Evolutionary conservation across 139 green algal species (phyloP), one percentile per base, ranked within the genome.

Genomic region (Chlamydomonas sp.): DNA sequence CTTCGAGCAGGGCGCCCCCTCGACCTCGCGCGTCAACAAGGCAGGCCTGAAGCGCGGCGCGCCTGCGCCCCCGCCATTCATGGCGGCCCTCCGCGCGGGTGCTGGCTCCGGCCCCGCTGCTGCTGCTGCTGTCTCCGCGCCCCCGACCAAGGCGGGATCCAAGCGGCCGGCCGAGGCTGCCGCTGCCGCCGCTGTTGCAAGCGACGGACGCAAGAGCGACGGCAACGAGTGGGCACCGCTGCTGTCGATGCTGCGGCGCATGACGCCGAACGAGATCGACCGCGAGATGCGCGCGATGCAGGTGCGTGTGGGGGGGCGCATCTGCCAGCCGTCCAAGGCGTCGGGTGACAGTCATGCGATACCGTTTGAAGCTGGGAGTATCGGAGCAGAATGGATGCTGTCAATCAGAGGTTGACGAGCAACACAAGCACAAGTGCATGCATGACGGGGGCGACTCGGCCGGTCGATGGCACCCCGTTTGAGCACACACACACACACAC

Each of bases 281-380:
- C 43, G 77, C 6, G 82, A 95, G 80, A 68, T 97, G 38, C 78
- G 82, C 2, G 67, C 76, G 6, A 76, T 95, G 76, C 72, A 88
- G 84, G 76, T 90, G 48, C 10, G 77, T 22, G 39, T n/a, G 2
- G 50, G 36, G 54, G 37, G n/a, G 48, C 26, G 65, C 4, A 5
- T 26, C 37, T 71, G 65, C 39, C 29, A 4, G 33, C 13, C 10
- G n/a, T 3, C 30, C 31, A 6, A 50, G 13, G 43, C 13, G 16
- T 26, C 20, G 43, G 16, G 16, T 13, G 43, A 54, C 43, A 13
- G 16, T 54, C 13, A 54, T 54, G 20, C 43, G 16, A 54, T 54
- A 54, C 43, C 20, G 43, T 54, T 54, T 54, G 43, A 13, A 54
- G 43, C 16, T 20, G 20, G 16, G 13, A 54, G 43, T 26, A 20